Conservation (phyloP, 768 basidiomycete genomes). For the Naganishia vaughanmartiniae region DNA sequence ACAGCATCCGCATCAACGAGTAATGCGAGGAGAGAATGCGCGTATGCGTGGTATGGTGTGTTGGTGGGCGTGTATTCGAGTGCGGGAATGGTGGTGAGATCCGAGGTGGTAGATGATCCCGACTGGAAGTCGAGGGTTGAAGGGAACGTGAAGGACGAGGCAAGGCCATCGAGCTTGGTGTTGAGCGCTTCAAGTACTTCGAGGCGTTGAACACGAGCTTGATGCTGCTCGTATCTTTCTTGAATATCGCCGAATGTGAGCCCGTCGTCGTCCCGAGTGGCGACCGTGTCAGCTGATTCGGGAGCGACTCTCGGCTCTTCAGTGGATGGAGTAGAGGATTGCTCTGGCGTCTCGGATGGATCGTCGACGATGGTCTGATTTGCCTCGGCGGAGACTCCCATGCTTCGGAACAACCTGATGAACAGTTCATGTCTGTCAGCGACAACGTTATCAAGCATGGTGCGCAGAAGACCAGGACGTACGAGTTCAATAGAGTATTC, state of each 20-base stretch:
- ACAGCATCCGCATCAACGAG: conserved; percentile 66
- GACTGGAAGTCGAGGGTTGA: conserved; percentile 27
- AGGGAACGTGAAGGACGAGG: conserved; percentile 25
- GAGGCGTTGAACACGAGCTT: conserved; percentile 27
- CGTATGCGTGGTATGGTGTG: conserved; percentile 61
- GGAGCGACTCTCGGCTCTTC: not conserved
- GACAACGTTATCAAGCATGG: not conserved
- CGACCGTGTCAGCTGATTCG: not conserved
- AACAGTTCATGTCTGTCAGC: not conserved
- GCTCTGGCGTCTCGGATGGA: not conserved
- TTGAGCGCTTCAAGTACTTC: conserved; percentile 28
- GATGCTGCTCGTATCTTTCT: conserved; percentile 13
- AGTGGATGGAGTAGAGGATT: not conserved
- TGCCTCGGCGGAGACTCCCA: not conserved
- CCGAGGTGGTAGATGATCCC: not conserved
- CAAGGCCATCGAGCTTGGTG: conserved; percentile 21
- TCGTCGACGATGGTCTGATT: not conserved
- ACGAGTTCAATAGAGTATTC: conserved; percentile 4
- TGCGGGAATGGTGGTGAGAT: conserved; percentile 10
- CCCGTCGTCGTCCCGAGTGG: not conserved
- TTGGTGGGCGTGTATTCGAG: conserved; percentile 64
- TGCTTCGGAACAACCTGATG: not conserved
- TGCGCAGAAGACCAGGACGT: not conserved
- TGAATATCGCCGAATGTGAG: conserved; percentile 22
- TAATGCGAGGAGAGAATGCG: conserved; percentile 62